Evolutionary conservation across 441 rosid species (phyloP).

Genomic region (Populus hybrid): DNA sequence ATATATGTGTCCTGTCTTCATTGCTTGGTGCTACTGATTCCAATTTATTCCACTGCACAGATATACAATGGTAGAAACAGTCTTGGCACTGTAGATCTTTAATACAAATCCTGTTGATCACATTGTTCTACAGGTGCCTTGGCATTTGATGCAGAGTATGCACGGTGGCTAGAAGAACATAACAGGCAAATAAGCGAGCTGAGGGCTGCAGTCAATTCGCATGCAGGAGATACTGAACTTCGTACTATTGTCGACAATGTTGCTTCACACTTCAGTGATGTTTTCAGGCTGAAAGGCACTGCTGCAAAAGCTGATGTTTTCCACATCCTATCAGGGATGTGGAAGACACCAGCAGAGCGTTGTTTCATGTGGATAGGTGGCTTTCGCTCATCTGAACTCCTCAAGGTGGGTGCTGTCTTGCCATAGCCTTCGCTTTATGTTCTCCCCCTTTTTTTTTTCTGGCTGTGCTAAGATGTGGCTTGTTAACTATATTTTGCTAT

Average conservation of each 20-base stretch:
- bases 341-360: constrained; percentile 95
- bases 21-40: constrained; percentile 5
- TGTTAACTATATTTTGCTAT: too few species aligned
- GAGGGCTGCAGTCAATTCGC: constrained; percentile 80
- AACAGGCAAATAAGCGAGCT: constrained; percentile 67
- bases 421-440: not conserved
- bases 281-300: constrained; percentile 66
- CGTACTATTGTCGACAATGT: constrained; percentile 63
- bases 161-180: constrained; percentile 85
- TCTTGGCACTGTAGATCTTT: not conserved
- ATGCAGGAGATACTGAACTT: constrained; percentile 81
- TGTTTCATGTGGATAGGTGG: constrained; percentile 97
- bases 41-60: not conserved
- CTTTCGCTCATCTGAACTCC: constrained; percentile 84
- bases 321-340: constrained; percentile 91
- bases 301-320: constrained; percentile 92
- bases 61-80: too few species aligned
- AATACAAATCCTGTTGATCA: constrained; percentile 11
- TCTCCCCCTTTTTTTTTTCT: not conserved
- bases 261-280: constrained; percentile 61
- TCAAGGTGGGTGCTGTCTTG: constrained; percentile 47
- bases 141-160: constrained; percentile 84
- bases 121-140: constrained; percentile 53
- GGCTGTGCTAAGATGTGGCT: too few species aligned
- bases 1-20: not conserved